Evolutionary conservation across 306 rosid genomes (phyloP), one percentile per base, ranked within the genome.

Genomic region (Hylodesmum podocarpum): DNA sequence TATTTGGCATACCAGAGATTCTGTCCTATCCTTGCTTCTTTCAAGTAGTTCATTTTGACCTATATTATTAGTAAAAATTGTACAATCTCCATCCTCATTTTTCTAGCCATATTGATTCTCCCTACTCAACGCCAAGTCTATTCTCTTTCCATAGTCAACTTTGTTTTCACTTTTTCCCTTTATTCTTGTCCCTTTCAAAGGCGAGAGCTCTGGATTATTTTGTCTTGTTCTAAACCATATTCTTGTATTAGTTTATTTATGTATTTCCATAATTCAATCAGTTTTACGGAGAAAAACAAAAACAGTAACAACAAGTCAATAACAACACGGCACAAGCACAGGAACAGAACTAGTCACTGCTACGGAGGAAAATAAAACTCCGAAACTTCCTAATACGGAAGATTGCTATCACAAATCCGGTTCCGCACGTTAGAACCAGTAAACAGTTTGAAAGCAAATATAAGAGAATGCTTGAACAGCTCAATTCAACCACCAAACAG

Each of bases 131-230:
- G 15, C 41, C 57, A 51, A 27, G 79, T 22, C 77, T 57, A 29
- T 39, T 22, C 33, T 68, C 78, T 70, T 61, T 67, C 63, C 61
- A 43, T 2, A 54, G 39, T 46, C 44, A 46, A 58, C 59, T 43
- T 72, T 46, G 61, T 36, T 59, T 71, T 50, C 70, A 46, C n/a
- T 74, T 69, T 57, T 37, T 70, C 29, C 68, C 39, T 54, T 53
- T 28, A 55, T 29, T 47, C 12, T 47, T 64, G 18, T 49, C 47
- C 46, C 39, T 43, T 24, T 47, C 28, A 18, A 62, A 11, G 59
- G 33, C n/a, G 55, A 50, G 11, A 69, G 61, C 54, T 61, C 68
- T 2, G 14, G 36, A 43, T 7, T 58, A 14, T 9, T 9, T 57
- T 72, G 14, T 47, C 57, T 46, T 27, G 28, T 31, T 27, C 41